phyloP scores from a whole-genome alignment of 2,329 filamentous ascomycete genomes.

The Microdochium paspali region DNA sequence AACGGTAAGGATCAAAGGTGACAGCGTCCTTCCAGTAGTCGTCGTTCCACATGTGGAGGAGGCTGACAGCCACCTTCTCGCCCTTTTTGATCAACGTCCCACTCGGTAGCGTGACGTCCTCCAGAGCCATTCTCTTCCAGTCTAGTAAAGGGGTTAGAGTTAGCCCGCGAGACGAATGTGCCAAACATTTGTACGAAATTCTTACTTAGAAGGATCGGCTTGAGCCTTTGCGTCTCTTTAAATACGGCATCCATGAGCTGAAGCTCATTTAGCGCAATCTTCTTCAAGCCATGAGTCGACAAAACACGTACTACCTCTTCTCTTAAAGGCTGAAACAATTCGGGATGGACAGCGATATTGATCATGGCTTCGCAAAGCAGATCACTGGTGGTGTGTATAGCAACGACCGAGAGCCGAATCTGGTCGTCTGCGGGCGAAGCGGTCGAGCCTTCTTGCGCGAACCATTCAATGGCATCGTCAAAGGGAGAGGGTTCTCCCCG shows the following conservation, averaged over 20 bases:
- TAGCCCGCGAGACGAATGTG: background rate
- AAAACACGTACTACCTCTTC: constrained; percentile 12
- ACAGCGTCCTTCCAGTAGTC: constrained; percentile 8
- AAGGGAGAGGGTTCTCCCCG: background rate
- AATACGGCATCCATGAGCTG: constrained; percentile 16
- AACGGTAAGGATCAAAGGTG: constrained; percentile 11
- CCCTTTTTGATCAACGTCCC: constrained; percentile 11
- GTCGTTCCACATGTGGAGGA: constrained; percentile 9
- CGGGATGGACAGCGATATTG: constrained; percentile 9
- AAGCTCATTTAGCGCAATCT: constrained; percentile 11
- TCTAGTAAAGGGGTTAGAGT: background rate
- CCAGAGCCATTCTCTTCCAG: constrained; percentile 1
- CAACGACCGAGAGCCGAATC: constrained; percentile 10
- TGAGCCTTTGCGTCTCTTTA: constrained; percentile 15
- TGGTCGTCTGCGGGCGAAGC: constrained; percentile 5
- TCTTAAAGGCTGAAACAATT: constrained; percentile 10
- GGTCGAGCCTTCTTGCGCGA: background rate
- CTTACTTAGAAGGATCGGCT: constrained; percentile 10
- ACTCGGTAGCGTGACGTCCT: constrained; percentile 8
- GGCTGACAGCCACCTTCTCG: constrained; percentile 7
- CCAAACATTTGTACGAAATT: background rate
- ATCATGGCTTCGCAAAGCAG: constrained; percentile 9
- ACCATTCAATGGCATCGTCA: constrained; percentile 13
- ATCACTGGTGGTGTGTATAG: constrained; percentile 14
- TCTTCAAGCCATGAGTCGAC: constrained; percentile 7